Evolutionary conservation across 2,329 filamentous ascomycete species (phyloP).

Genomic region (Cladosporium sp.): DNA sequence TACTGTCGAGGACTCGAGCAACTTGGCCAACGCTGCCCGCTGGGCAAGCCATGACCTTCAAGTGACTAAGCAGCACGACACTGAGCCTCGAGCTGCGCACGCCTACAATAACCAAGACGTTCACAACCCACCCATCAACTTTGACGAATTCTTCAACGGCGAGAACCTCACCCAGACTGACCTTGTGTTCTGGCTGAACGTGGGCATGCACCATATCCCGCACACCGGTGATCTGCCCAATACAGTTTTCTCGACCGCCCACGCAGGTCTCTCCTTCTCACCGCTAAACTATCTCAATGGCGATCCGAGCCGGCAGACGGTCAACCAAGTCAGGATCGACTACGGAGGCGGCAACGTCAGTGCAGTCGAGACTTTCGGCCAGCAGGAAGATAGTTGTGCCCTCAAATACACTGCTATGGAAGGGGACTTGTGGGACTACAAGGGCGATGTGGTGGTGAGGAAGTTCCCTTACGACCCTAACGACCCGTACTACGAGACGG

Average conservation of each 20-base stretch:
- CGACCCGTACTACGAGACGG: slow-evolving; percentile 28
- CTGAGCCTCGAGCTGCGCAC: slow-evolving; percentile 46
- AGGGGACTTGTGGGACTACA: slow-evolving; percentile 28
- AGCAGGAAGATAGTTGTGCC: slow-evolving; percentile 20
- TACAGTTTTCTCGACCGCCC: slow-evolving; percentile 11
- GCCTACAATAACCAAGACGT: slow-evolving; percentile 45
- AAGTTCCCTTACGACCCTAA: slow-evolving; percentile 39
- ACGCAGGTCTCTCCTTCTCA: background rate
- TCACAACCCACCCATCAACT: slow-evolving; percentile 48
- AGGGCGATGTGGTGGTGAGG: slow-evolving; percentile 34
- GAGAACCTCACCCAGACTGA: slow-evolving; percentile 40
- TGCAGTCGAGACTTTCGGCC: background rate
- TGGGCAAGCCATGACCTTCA: slow-evolving; percentile 52
- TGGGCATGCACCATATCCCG: slow-evolving; percentile 51
- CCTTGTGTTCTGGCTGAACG: slow-evolving; percentile 48
- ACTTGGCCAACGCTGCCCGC: slow-evolving; percentile 42
- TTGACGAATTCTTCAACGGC: slow-evolving; percentile 47
- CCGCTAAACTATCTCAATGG: background rate
- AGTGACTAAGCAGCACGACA: slow-evolving; percentile 50
- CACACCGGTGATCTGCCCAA: slow-evolving; percentile 19
- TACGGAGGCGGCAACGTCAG: background rate
- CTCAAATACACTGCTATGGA: slow-evolving; percentile 27
- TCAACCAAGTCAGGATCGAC: slow-evolving; percentile 1
- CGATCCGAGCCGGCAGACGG: slow-evolving; percentile 2
- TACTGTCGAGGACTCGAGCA: slow-evolving; percentile 47